A percentile compares a stretch with the other conserved stretches of the same genome.
phyloP scores from a whole-genome alignment of 192 early-diverging fungal species.

The Coemansia sp. region DNA sequence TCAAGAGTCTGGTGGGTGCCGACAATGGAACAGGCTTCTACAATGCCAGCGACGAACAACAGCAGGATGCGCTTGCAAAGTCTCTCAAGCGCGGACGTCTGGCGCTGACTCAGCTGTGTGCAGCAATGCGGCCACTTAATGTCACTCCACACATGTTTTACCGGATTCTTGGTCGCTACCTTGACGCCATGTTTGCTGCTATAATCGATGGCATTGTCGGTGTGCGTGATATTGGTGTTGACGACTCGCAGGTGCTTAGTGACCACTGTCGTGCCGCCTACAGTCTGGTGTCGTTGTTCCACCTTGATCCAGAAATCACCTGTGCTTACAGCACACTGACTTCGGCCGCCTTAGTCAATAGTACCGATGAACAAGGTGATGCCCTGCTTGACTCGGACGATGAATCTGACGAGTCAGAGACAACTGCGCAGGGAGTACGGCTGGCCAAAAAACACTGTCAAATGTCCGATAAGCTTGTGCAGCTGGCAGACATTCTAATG shows the following conservation, averaged over 20 bases:
- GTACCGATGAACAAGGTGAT: neutral
- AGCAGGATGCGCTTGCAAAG: slow-evolving; percentile 7
- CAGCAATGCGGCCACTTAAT: slow-evolving; percentile 20
- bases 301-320: slow-evolving; percentile 10
- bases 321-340: slow-evolving; percentile 5
- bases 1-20: slow-evolving; percentile 6
- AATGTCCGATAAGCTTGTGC: slow-evolving; percentile 16
- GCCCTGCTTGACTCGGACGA: slow-evolving; percentile 15
- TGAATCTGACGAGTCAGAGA: neutral
- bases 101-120: slow-evolving; percentile 20
- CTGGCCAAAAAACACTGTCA: slow-evolving; percentile 25
- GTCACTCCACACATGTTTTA: slow-evolving; percentile 29
- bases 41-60: neutral
- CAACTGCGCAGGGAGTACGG: neutral
- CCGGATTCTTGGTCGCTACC: slow-evolving; percentile 12
- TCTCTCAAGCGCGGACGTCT: slow-evolving; percentile 14
- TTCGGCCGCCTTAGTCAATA: neutral
- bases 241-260: slow-evolving; percentile 43
- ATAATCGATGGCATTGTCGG: slow-evolving; percentile 16
- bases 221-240: slow-evolving; percentile 35
- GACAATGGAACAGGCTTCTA: slow-evolving; percentile 6
- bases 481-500: slow-evolving; percentile 45
- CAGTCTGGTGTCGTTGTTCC: slow-evolving; percentile 9
- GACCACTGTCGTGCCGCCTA: slow-evolving; percentile 29
- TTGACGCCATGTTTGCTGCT: slow-evolving; percentile 28